These are phyloP conservation scores for Arachis hypogaea DNA, from an alignment of 306 rosid genomes.

Conservation along the genomic window DNA sequence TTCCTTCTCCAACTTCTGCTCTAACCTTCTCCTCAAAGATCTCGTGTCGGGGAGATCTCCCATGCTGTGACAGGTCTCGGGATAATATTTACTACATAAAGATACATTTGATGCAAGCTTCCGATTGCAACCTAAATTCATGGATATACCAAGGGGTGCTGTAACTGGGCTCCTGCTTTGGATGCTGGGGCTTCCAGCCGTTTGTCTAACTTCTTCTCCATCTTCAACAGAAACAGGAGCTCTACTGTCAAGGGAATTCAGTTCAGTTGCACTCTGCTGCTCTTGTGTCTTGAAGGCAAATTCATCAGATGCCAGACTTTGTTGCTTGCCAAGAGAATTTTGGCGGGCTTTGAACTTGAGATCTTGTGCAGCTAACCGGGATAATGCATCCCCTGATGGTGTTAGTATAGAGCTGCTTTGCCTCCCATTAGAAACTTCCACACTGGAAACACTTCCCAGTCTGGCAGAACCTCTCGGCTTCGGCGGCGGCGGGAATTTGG, in stretches of 20 bases:
- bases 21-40: slow-evolving; percentile 67
- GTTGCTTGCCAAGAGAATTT: slow-evolving; percentile 63
- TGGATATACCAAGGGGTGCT: slow-evolving; percentile 88
- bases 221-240: slow-evolving; percentile 98
- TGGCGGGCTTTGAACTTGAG: slow-evolving; percentile 57
- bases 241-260: slow-evolving; percentile 92
- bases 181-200: slow-evolving; percentile 80
- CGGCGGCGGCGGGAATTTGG: slow-evolving; percentile 79
- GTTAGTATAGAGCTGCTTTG: slow-evolving; percentile 53
- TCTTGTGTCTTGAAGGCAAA: slow-evolving; percentile 58
- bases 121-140: slow-evolving; percentile 56
- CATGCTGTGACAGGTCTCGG: slow-evolving; percentile 66
- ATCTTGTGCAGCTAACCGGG: slow-evolving; percentile 51
- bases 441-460: slow-evolving; percentile 45
- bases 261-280: slow-evolving; percentile 91
- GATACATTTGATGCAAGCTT: slow-evolving; percentile 58
- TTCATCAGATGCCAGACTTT: slow-evolving; percentile 49
- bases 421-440: slow-evolving; percentile 53
- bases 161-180: slow-evolving; percentile 91
- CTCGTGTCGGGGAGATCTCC: slow-evolving; percentile 77
- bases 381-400: slow-evolving; percentile 52
- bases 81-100: slow-evolving; percentile 43
- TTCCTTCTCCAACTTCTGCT: slow-evolving; percentile 72
- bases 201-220: slow-evolving; percentile 98
- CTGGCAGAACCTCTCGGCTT: slow-evolving; percentile 50